Conservation (phyloP, 2,329 filamentous ascomycete species). For the Trichoderma semiorbis region DNA sequence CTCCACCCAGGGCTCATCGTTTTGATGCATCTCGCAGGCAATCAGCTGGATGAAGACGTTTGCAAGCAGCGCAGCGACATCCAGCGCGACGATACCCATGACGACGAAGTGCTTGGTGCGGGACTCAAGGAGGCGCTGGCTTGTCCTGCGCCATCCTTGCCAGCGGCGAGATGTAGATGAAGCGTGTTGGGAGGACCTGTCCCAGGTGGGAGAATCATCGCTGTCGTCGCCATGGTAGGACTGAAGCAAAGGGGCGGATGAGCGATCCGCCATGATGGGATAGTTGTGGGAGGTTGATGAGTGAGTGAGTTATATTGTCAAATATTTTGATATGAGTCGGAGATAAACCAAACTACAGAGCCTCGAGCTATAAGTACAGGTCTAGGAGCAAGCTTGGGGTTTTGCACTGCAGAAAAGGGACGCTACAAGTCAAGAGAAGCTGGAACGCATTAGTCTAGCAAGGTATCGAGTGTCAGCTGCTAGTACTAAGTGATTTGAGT, state of each 20-base stretch:
- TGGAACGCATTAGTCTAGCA: neutral
- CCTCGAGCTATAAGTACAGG: neutral
- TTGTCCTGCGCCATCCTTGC: slow-evolving; percentile 11
- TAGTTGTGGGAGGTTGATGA: neutral
- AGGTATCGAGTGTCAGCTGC: neutral
- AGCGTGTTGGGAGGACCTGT: neutral
- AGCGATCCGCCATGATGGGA: neutral
- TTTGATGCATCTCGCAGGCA: slow-evolving; percentile 43
- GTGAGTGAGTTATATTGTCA: neutral
- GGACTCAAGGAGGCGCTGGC: slow-evolving; percentile 31
- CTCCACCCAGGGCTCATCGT: slow-evolving; percentile 41
- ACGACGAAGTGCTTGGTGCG: slow-evolving; percentile 44
- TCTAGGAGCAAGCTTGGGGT: neutral
- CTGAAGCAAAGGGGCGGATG: slow-evolving; percentile 13
- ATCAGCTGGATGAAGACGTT: slow-evolving; percentile 49
- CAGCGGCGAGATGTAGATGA: neutral
- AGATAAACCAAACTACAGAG: neutral
- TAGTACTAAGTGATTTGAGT: neutral
- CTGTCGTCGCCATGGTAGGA: neutral
- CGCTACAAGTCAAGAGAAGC: neutral
- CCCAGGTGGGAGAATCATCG: neutral
- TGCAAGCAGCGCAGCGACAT: slow-evolving; percentile 43
- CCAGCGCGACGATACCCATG: slow-evolving; percentile 43
- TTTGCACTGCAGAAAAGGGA: neutral
- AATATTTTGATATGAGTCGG: neutral